Base-by-base conservation (phyloP, 352 stramenopile genomes). In the Globisporangium parvum region DNA sequence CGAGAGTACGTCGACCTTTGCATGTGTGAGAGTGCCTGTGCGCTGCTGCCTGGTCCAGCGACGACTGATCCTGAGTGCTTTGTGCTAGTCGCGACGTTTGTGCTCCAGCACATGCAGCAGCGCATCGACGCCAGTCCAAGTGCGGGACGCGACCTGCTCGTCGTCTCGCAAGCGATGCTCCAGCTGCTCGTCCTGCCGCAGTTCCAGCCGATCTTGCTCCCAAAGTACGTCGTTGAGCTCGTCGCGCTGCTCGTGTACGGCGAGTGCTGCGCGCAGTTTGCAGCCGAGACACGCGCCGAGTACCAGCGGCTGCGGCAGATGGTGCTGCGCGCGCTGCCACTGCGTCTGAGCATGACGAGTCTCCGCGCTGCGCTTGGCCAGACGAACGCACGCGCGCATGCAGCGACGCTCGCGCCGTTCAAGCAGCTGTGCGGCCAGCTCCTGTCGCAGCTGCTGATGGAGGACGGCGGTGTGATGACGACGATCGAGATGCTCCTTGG, bases 401-500 rank as follows among this genome's bases (percentile, higher is more conserved):
- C 53, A 47, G 60, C 37, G 6, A 63, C 54, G 40, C 42, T 76
- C 28, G 45, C 63, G 51, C 62, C 65, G 4, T 95, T 93, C 53
- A 91, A 89, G 55, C 60, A 68, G 33, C 70, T 69, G 15, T 93
- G 82, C 58, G 79, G 77, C 0, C 62, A 72, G 18, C 66, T 87
- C 11, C 53, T 95, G 20, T 80, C 80, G 5, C 62, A 71, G 12
- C 64, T 91, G 23, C 39, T 90, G 31, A 83, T 93, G 70, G 58
- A 85, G 48, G 62, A 84, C 20, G 82, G 83, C 21, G 85, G 85
- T 21, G 84, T 95, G 37, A 66, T 85, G 47, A 77, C 81, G 12
- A 90, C 82, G 4, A 88, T 95, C 52, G 85, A 95, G 52, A 88
- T 92, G 71, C 61, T 95, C 6, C 70, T 93, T 14, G 70, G 76